Evolutionary conservation across 768 basidiomycete genomes (phyloP).

Genomic region (Russula virescens): DNA sequence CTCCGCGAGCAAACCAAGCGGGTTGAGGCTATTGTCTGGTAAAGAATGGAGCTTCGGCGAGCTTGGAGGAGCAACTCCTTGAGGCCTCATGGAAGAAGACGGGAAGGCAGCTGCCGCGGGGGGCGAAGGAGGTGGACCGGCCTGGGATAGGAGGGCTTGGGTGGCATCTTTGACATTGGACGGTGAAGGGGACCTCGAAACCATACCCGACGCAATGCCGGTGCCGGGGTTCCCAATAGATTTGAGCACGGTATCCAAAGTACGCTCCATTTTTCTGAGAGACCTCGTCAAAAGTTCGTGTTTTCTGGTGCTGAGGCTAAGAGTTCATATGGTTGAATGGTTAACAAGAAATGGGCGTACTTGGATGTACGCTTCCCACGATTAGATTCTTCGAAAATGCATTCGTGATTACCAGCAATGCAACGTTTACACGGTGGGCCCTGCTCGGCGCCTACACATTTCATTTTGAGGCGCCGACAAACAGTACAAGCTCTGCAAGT

Average conservation of each 20-base stretch:
- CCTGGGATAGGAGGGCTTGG: slow-evolving; percentile 21
- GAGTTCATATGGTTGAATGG: slow-evolving; percentile 26
- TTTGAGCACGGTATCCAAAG: slow-evolving; percentile 84
- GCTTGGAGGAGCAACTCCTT: slow-evolving; percentile 34
- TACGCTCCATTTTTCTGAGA: slow-evolving; percentile 85
- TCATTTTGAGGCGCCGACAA: slow-evolving; percentile 90
- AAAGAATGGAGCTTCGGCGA: slow-evolving; percentile 88
- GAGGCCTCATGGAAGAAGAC: slow-evolving; percentile 29
- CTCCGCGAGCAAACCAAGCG: slow-evolving; percentile 88
- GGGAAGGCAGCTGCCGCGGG: slow-evolving; percentile 8
- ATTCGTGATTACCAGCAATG: slow-evolving; percentile 71
- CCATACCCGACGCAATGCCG: slow-evolving; percentile 59
- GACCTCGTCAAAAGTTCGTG: slow-evolving; percentile 77
- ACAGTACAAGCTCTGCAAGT: slow-evolving; percentile 76
- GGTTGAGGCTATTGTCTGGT: slow-evolving; percentile 90
- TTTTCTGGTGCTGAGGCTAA: slow-evolving; percentile 50
- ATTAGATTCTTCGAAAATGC: slow-evolving; percentile 95
- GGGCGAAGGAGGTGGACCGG: slow-evolving; percentile 18
- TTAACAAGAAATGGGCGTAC: slow-evolving; percentile 37
- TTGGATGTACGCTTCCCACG: slow-evolving; percentile 86
- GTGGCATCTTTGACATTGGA: slow-evolving; percentile 26
- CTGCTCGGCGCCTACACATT: slow-evolving; percentile 84
- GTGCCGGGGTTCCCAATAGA: slow-evolving; percentile 82
- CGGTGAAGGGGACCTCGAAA: slow-evolving; percentile 78
- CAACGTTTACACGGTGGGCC: slow-evolving; percentile 92